Evolutionary conservation across 169 alveolate species (phyloP), one percentile per base, ranked within the genome.

Genomic region (Babesia gibsoni): DNA sequence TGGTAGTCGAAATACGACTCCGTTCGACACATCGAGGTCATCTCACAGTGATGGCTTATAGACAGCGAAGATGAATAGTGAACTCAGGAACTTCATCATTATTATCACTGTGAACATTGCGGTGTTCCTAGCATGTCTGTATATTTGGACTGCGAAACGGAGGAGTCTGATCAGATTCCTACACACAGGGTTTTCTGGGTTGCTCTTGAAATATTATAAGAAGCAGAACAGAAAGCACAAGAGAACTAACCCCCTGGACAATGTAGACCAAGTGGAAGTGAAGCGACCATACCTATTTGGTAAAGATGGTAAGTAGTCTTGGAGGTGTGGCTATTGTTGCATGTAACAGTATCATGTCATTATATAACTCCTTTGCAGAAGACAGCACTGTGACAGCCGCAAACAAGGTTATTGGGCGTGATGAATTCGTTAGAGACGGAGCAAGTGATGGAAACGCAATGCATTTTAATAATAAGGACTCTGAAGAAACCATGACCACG

Each of bases 11-110:
- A n/a, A n/a, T n/a, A n/a, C n/a, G n/a, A n/a, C n/a, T n/a, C n/a
- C n/a, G n/a, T n/a, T n/a, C n/a, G n/a, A n/a, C n/a, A n/a, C n/a
- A n/a, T n/a, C n/a, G n/a, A n/a, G n/a, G n/a, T n/a, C n/a, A n/a
- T n/a, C n/a, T n/a, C n/a, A n/a, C n/a, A n/a, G n/a, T n/a, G n/a
- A n/a, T n/a, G n/a, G n/a, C n/a, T n/a, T n/a, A n/a, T n/a, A n/a
- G n/a, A n/a, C n/a, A n/a, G n/a, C n/a, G n/a, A n/a, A n/a, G 9
- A 61, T 61, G 72, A 58, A 61, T 23, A 56, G 72, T 48, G 72
- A 46, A 22, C 32, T 46, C 48, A 42, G 58, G 59, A 61, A 61
- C 33, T 61, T 61, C 45, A 61, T 61, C 25, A 61, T 61, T 33
- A 61, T 61, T 14, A 42, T 61, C 10, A 0, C 72, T 14, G 25